These are phyloP conservation scores for Fomitopsis betulina DNA, from an alignment of 1,284 basidiomycete genomes.

Conservation along the genomic window DNA sequence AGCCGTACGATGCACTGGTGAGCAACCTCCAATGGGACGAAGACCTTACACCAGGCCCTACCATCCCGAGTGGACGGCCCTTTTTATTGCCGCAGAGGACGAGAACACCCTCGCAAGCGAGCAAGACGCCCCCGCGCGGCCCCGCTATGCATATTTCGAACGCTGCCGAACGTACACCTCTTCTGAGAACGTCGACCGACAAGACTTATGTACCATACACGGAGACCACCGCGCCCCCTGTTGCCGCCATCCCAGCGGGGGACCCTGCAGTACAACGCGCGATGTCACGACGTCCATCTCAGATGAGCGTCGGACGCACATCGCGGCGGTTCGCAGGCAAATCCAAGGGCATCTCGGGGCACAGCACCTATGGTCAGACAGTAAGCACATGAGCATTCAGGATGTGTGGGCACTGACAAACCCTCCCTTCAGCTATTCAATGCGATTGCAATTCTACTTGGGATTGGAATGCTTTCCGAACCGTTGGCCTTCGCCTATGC, in stretches of 20 bases:
- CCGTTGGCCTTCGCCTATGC: slow-evolving; percentile 86
- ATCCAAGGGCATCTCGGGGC: slow-evolving; percentile 33
- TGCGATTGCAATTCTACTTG: slow-evolving; percentile 80
- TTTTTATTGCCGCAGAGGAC: slow-evolving; percentile 4
- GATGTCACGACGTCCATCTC: slow-evolving; percentile 13
- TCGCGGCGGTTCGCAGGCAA: not conserved
- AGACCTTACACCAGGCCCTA: slow-evolving; percentile 22
- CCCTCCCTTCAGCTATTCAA: slow-evolving; percentile 71
- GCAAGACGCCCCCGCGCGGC: slow-evolving; percentile 3
- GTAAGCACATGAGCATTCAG: slow-evolving; percentile 37
- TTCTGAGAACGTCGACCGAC: slow-evolving; percentile 38
- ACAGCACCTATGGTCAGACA: slow-evolving; percentile 82
- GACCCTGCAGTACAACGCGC: not conserved
- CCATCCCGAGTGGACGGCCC: not conserved
- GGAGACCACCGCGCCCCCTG: slow-evolving; percentile 2
- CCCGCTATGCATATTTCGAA: slow-evolving; percentile 8
- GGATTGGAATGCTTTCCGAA: slow-evolving; percentile 88
- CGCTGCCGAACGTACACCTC: slow-evolving; percentile 32
- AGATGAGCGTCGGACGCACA: slow-evolving; percentile 12
- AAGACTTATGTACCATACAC: slow-evolving; percentile 20
- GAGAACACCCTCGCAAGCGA: slow-evolving; percentile 1
- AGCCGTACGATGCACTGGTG: slow-evolving; percentile 27
- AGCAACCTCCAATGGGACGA: slow-evolving; percentile 46
- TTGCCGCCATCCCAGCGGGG: not conserved
- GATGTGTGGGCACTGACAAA: not conserved